Conservation (phyloP, 305 asterid genomes). For the Salvia sclarea region DNA sequence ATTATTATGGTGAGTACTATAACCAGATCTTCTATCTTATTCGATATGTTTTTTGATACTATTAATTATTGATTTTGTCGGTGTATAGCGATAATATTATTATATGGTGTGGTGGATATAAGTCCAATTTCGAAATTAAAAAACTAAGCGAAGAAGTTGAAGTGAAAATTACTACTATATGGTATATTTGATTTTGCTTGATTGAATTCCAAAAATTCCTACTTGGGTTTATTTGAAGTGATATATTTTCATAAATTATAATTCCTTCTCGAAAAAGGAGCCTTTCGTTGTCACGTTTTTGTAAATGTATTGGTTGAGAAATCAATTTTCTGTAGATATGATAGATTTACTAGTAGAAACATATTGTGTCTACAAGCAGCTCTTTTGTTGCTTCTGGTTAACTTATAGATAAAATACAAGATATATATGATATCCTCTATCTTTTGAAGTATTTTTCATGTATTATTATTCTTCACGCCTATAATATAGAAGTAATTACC, state of each 20-base stretch:
- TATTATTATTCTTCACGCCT: background rate
- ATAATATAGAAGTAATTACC: background rate
- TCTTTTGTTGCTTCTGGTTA: background rate
- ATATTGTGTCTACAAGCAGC: too few species aligned
- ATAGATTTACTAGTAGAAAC: background rate
- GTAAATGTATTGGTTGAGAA: background rate
- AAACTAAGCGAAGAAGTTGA: background rate
- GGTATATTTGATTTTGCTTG: background rate
- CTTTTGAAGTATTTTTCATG: background rate
- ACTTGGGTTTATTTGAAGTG: background rate
- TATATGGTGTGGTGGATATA: background rate
- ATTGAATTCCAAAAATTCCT: background rate
- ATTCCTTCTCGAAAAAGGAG: background rate
- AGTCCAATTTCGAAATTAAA: background rate
- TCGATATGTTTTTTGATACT: background rate
- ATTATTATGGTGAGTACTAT: slow-evolving; percentile 70
- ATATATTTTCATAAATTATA: too few species aligned
- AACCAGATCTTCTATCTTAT: too few species aligned
- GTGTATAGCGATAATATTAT: background rate
- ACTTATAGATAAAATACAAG: background rate
- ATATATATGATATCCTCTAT: background rate
- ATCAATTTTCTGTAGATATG: background rate
- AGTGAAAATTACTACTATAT: background rate
- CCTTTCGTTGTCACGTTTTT: background rate
- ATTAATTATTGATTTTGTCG: background rate